Base-by-base conservation (phyloP, 805 yeast species). In the Pichia phayaonensis region DNA sequence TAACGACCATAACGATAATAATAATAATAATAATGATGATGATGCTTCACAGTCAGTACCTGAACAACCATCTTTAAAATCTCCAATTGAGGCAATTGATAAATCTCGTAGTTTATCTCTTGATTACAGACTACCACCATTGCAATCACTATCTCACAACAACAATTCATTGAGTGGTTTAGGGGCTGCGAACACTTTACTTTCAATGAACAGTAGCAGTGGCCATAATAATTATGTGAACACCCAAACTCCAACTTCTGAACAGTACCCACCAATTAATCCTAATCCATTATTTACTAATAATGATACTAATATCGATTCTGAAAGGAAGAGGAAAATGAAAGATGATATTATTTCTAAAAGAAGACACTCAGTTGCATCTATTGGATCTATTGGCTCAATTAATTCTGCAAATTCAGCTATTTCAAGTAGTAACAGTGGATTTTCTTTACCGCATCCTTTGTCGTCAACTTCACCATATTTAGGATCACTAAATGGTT, bases 311-410 rank as follows among this genome's bases (percentile, higher is more conserved):
- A 44, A 52, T 29, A 47, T 58, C 11, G 54, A 62, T 3, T 54
- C 61, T 0, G 34, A 60, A 26, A 44, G 69, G 40, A 63, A 63
- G 51, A 52, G 67, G 39, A 64, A 61, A 42, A 43, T 59, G 10
- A 43, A 55, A 36, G 65, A 62, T 24, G 68, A 63, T n/a, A 50
- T 57, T 2, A 20, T 40, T 15, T 43, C 54, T 4, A 47, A 51
- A 12, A 59, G 69, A 42, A 60, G 69, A 50, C 68, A 65, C 47
- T 65, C 69, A 11, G 68, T 66, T 12, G 68, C 69, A 15, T 61
- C 67, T 8, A 57, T 63, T 26, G 49, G 46, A 18, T 41, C 45
- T 10, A 23, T 46, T 41, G 49, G 46, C 27, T 39, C 42, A 21
- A 27, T 23, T 13, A 21, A 18, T 12, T 47, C 56, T 13, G 1